Evolutionary conservation across 306 rosid genomes (phyloP).

Genomic region (Lathyrus tuberosus): DNA sequence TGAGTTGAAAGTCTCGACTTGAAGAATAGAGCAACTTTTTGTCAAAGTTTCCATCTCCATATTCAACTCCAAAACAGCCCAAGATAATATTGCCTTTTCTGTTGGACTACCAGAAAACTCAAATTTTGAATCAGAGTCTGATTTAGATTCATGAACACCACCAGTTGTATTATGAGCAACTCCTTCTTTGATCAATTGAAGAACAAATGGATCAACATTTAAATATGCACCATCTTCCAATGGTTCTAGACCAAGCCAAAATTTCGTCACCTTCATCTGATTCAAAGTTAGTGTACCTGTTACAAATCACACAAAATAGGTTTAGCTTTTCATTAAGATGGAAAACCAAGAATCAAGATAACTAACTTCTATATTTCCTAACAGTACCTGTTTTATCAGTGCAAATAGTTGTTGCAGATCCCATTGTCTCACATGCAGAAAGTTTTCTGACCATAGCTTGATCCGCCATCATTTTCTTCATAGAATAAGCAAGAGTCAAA

Average conservation of each 20-base stretch:
- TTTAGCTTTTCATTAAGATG: background rate
- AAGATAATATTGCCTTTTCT: constrained; percentile 42
- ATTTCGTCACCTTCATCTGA: constrained; percentile 46
- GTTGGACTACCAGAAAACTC: constrained; percentile 49
- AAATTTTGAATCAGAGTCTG: constrained; percentile 7
- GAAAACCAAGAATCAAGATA: background rate
- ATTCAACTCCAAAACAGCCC: constrained; percentile 38
- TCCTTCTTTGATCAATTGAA: constrained; percentile 41
- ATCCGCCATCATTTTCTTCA: constrained; percentile 56
- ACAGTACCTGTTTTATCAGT: constrained; percentile 46
- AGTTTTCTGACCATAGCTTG: constrained; percentile 48
- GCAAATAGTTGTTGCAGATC: constrained; percentile 47
- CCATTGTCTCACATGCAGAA: constrained; percentile 49
- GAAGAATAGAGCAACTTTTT: constrained; percentile 30
- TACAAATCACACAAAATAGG: background rate
- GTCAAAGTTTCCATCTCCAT: constrained; percentile 39
- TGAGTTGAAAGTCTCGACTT: constrained; percentile 47
- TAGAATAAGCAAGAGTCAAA: constrained; percentile 46
- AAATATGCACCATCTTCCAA: background rate
- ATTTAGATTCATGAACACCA: constrained; percentile 26
- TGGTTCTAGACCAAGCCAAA: constrained; percentile 40
- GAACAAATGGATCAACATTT: constrained; percentile 36
- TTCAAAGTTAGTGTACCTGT: constrained; percentile 48
- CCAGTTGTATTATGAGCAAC: constrained; percentile 46
- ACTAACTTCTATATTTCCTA: background rate